A percentile compares a stretch with the other conserved stretches of the same genome.
Conservation (phyloP, 495 filamentous ascomycete species). For the Daldinia bambusicola region DNA sequence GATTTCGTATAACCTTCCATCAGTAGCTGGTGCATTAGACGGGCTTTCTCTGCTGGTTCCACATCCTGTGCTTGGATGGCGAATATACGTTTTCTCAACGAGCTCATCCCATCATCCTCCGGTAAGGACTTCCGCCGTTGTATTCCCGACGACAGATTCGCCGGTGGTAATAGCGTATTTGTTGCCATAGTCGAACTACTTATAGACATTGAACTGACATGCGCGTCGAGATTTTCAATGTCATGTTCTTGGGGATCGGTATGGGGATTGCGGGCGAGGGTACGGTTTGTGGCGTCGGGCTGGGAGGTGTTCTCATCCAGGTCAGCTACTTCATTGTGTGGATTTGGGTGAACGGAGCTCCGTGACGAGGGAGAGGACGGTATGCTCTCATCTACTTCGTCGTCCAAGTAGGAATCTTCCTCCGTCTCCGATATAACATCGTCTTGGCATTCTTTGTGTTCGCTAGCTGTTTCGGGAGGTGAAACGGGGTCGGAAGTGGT, state of each 20-base stretch:
- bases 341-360: conserved; percentile 42
- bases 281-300: conserved; percentile 9
- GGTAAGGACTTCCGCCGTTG: conserved; percentile 64
- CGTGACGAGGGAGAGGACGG: conserved; percentile 39
- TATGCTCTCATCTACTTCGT: conserved; percentile 36
- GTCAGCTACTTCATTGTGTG: conserved; percentile 20
- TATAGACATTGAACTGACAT: conserved; percentile 18
- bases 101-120: conserved; percentile 91
- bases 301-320: conserved; percentile 8
- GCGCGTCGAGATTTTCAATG: conserved; percentile 9
- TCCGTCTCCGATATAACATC: conserved; percentile 48
- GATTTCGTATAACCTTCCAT: conserved; percentile 74
- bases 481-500: conserved; percentile 45
- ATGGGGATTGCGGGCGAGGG: conserved; percentile 11
- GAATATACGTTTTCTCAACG: conserved; percentile 78
- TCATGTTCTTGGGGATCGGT: conserved; percentile 22
- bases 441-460: conserved; percentile 35
- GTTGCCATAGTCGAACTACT: conserved; percentile 17
- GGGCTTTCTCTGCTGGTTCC: conserved; percentile 79
- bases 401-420: conserved; percentile 38
- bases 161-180: conserved; percentile 13
- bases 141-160: conserved; percentile 4
- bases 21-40: conserved; percentile 83
- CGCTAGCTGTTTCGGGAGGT: conserved; percentile 2
- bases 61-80: conserved; percentile 74